Percentiles rank a stretch among this genome's conserved stretches.
Conservation (phyloP, 2,329 filamentous ascomycete species). For the Dactylonectria estremocensis region DNA sequence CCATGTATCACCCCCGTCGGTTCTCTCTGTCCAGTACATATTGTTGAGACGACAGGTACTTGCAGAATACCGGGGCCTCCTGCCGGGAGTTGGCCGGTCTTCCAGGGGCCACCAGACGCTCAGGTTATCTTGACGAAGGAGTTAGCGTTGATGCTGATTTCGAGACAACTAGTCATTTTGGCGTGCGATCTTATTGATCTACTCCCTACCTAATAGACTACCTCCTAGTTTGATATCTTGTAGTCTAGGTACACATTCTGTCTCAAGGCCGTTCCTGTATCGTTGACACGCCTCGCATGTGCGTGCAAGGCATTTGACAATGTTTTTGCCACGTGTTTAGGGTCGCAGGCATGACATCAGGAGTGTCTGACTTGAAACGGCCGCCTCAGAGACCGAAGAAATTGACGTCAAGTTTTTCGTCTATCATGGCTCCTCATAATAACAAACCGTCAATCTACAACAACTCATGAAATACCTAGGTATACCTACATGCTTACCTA, state of each 20-base stretch:
- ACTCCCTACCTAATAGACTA: background rate
- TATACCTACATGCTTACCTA: too few relatives aligned
- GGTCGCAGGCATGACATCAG: background rate
- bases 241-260: background rate
- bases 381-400: background rate
- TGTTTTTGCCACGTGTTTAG: background rate
- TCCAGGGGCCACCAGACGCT: too few relatives aligned
- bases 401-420: background rate
- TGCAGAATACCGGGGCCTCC: background rate
- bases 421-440: too few relatives aligned
- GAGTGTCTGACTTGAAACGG: background rate
- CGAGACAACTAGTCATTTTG: background rate
- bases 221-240: background rate
- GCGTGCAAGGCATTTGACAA: background rate
- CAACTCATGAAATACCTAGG: too few relatives aligned
- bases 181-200: background rate
- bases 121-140: background rate
- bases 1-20: conserved; percentile 6
- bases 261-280: too few relatives aligned
- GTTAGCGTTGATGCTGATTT: background rate
- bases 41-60: background rate
- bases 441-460: too few relatives aligned
- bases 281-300: background rate
- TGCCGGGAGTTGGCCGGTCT: conserved; percentile 1
- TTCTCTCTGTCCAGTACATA: background rate